Evolutionary conservation across 495 filamentous ascomycete genomes (phyloP), one percentile per base, ranked within the genome.

Genomic region (Aspergillus cristatus): DNA sequence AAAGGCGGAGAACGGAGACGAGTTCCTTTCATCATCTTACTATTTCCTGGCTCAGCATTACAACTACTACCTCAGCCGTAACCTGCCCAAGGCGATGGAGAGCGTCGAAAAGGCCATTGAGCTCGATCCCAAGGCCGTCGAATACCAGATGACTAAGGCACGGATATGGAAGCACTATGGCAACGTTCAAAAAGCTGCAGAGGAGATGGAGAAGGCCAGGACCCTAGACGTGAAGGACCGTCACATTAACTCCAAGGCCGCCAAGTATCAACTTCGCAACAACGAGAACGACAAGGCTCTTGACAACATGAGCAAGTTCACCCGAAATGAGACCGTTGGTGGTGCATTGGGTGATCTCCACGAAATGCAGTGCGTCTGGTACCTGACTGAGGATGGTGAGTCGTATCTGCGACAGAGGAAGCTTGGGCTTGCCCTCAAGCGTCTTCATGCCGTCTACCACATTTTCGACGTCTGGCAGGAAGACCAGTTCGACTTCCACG

Each of bases 361-460:
- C 38, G 91, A 99, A 44, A 97, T 99, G 93, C 91, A 99, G 58
- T 95, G 93, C 53, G 79, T 95, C 43, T 99, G 91, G 91, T 99
- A 81, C 58, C 59, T 97, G 46, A 90, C 84, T 14, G 91, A 99
- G 61, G 93, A 97, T 58, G 91, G 86, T 18, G 84, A 95, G 62
- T 76, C 90, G 0, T 91, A 90, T 56, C 60, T 84, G 37, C 82
- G 91, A 16, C 85, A 89, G 56, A 78, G 78, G 46, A 86, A 88
- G 48, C 63, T 86, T 31, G 84, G 80, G 1, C 73, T 95, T 42
- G 89, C 93, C 2, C 68, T 99, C 29, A 99, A 99, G 66, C 78
- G 91, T 24, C 89, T 91, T 53, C 80, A 83, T 41, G 71, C 82
- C 2, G 75, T 94, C 37, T 81, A 78, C 57, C 86, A 90, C 62